phyloP scores from a whole-genome alignment of 352 stramenopile genomes.

The Globisporangium abappressorium region DNA sequence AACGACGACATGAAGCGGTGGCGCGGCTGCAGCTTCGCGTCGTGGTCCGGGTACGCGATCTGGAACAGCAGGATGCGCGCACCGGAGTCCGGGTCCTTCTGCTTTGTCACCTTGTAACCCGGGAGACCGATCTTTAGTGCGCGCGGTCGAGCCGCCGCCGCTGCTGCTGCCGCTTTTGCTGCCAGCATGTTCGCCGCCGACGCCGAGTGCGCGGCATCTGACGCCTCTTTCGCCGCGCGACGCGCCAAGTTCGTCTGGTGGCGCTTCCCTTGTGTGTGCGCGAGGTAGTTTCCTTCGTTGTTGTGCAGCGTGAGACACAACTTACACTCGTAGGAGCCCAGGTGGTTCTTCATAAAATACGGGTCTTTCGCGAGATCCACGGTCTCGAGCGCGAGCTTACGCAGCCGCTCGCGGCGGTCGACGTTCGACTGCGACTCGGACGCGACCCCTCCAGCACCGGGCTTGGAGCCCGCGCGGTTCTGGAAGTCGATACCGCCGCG shows the following conservation, averaged over 20 bases:
- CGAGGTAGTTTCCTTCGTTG: slow-evolving; percentile 99
- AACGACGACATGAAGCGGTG: slow-evolving; percentile 99
- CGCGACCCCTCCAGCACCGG: slow-evolving; percentile 66
- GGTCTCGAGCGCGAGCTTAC: slow-evolving; percentile 98
- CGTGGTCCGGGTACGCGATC: slow-evolving; percentile 96
- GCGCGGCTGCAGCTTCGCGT: slow-evolving; percentile 91
- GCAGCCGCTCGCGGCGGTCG: slow-evolving; percentile 95
- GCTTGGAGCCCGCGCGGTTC: slow-evolving; percentile 83
- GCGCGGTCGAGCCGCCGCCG: slow-evolving; percentile 47
- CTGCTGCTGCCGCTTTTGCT: slow-evolving; percentile 34
- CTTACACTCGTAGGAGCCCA: slow-evolving; percentile 99
- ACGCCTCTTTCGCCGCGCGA: slow-evolving; percentile 84
- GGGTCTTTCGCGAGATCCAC: slow-evolving; percentile 99
- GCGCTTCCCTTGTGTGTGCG: slow-evolving; percentile 98
- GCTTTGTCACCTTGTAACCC: slow-evolving; percentile 98
- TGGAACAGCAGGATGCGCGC: slow-evolving; percentile 91
- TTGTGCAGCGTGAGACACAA: slow-evolving; percentile 99
- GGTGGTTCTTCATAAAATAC: slow-evolving; percentile 99
- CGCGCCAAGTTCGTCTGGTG: slow-evolving; percentile 97
- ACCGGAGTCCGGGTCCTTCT: slow-evolving; percentile 77
- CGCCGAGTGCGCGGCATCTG: slow-evolving; percentile 49
- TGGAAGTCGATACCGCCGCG: slow-evolving; percentile 77
- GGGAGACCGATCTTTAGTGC: slow-evolving; percentile 95
- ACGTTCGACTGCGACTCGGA: slow-evolving; percentile 83
- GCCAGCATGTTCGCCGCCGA: slow-evolving; percentile 43